phyloP scores from a whole-genome alignment of 208 protist species.

The Crithidia expoeki region DNA sequence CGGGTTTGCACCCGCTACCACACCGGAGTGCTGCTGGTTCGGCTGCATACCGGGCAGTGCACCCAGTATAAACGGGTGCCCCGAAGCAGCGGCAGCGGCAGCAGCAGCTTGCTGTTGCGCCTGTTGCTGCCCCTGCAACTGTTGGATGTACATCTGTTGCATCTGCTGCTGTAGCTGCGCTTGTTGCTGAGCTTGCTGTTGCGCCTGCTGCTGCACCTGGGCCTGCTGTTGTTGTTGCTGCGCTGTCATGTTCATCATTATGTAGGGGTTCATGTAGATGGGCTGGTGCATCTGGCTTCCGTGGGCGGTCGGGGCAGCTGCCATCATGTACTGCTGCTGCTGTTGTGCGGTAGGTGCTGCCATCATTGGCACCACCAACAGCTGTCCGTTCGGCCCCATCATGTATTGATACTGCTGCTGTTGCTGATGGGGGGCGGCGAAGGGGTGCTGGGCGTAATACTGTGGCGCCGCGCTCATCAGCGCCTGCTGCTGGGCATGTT shows the following conservation, averaged over 20 bases:
- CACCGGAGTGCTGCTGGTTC: conserved; percentile 3
- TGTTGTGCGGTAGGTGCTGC: conserved; percentile 9
- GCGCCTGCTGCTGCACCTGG: conserved; percentile 10
- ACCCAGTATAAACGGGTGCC: conserved; percentile 14
- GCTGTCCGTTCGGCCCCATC: conserved; percentile 39
- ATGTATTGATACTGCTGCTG: conserved; percentile 48
- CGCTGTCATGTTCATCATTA: conserved; percentile 30
- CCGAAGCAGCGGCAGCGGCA: conserved; percentile 1
- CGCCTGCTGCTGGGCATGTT: conserved; percentile 21
- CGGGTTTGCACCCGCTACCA: conserved; percentile 4
- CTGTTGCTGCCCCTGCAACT: conserved; percentile 32
- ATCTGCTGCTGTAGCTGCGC: conserved; percentile 27
- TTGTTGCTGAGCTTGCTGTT: conserved; percentile 29
- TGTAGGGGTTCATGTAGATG: conserved; percentile 34
- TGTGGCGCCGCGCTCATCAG: conserved; percentile 25
- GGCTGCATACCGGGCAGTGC: conserved; percentile 8
- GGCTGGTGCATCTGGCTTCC: conserved; percentile 32
- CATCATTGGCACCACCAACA: conserved; percentile 41
- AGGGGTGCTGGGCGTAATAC: conserved; percentile 30
- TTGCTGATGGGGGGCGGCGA: conserved; percentile 25
- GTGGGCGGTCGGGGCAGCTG: conserved; percentile 11
- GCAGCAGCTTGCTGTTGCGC: conserved; percentile 12
- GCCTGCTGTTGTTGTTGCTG: conserved; percentile 19
- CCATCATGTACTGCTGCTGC: conserved; percentile 28
- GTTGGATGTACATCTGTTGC: conserved; percentile 28